These are phyloP conservation scores for Setaria viridis DNA, from an alignment of 202 grass and related monocot species.

Conservation along the genomic window DNA sequence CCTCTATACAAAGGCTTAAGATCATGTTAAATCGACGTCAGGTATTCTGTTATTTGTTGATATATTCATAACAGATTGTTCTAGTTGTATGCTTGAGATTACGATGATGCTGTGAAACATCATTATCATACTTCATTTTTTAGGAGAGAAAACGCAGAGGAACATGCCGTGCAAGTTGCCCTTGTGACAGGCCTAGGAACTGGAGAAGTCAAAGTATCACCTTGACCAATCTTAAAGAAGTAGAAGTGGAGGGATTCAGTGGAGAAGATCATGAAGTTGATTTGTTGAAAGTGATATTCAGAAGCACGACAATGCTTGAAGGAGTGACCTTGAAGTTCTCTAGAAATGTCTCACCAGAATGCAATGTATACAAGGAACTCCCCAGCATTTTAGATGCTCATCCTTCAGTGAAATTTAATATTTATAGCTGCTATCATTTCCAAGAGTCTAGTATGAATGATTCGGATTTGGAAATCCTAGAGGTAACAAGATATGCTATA, in stretches of 20 bases:
- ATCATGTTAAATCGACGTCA: background rate
- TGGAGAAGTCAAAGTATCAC: background rate
- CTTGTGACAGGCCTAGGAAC: constrained; percentile 8
- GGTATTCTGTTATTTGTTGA: background rate
- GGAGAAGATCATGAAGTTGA: constrained; percentile 20
- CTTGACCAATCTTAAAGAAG: background rate
- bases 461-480: background rate
- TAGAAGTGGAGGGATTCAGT: background rate
- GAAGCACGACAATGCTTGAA: background rate
- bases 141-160: background rate
- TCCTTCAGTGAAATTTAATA: background rate
- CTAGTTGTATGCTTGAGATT: background rate
- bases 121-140: background rate
- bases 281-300: constrained; percentile 17
- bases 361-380: background rate
- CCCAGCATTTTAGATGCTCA: background rate
- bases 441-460: background rate
- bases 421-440: background rate
- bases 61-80: no score
- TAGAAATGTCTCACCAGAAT: background rate
- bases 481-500: background rate
- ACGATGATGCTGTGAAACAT: background rate
- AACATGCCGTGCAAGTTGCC: background rate
- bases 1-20: background rate
- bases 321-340: background rate